Conservation (phyloP, 2,329 filamentous ascomycete genomes). For the Nigrospora sphaerica region DNA sequence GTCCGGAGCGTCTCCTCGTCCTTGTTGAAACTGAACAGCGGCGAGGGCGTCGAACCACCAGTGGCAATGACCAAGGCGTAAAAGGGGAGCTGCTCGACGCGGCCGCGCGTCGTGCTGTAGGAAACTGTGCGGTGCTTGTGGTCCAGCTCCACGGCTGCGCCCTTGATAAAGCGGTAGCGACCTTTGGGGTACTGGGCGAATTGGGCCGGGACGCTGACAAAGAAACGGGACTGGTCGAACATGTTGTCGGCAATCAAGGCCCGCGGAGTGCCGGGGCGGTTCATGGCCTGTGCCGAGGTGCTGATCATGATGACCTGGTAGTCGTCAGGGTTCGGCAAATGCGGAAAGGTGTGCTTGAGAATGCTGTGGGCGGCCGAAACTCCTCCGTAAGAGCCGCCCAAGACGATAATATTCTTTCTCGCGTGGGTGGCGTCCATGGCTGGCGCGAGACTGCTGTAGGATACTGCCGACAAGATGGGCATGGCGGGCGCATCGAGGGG, state of each 20-base stretch:
- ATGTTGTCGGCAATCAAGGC: constrained; percentile 36
- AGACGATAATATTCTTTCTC: constrained; percentile 36
- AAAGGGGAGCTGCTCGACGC: constrained; percentile 22
- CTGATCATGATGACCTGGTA: constrained; percentile 37
- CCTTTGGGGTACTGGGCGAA: constrained; percentile 31
- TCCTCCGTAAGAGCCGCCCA: constrained; percentile 47
- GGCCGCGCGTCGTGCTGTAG: constrained; percentile 9
- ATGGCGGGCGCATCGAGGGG: too few relatives aligned
- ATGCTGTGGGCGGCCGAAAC: constrained; percentile 45
- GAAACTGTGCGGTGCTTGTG: constrained; percentile 23
- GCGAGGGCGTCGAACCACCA: constrained; percentile 36
- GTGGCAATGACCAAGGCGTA: constrained; percentile 42
- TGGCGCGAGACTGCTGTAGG: too few relatives aligned
- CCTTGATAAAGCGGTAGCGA: constrained; percentile 35
- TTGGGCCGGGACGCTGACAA: constrained; percentile 26
- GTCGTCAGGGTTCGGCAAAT: constrained; percentile 21
- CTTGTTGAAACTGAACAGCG: constrained; percentile 30
- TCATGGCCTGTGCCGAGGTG: constrained; percentile 30
- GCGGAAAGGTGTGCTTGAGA: constrained; percentile 41
- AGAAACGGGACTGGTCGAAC: constrained; percentile 36
- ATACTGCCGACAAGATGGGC: too few relatives aligned
- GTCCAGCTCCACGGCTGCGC: constrained; percentile 27
- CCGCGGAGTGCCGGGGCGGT: constrained; percentile 35
- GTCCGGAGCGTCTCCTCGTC: constrained; percentile 23
- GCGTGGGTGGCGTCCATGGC: too few relatives aligned